Evolutionary conservation across 805 yeast species (phyloP).

Genomic region (Torulaspora gathmanii): DNA sequence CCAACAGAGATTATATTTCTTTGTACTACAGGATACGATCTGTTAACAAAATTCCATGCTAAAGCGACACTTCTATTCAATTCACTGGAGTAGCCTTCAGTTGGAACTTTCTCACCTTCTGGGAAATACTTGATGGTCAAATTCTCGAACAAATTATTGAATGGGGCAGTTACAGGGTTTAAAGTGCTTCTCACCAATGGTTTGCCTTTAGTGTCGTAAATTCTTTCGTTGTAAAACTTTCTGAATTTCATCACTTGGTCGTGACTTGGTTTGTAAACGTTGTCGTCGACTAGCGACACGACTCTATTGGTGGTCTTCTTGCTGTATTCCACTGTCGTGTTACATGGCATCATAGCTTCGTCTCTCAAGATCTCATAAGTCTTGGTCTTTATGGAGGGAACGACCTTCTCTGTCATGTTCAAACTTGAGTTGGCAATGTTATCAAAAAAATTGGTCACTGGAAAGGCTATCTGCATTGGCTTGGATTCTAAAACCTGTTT

Average conservation of each 20-base stretch:
- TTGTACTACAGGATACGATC: constrained; percentile 38
- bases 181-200: constrained; percentile 57
- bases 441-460: constrained; percentile 47
- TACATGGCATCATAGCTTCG: constrained; percentile 49
- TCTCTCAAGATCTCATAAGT: constrained; percentile 47
- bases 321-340: constrained; percentile 39
- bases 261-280: constrained; percentile 46
- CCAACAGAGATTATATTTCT: constrained; percentile 27
- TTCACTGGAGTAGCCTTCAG: constrained; percentile 51
- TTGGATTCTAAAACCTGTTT: constrained; percentile 31
- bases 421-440: constrained; percentile 53
- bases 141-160: constrained; percentile 51
- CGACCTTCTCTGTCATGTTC: constrained; percentile 48
- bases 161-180: constrained; percentile 59
- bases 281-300: constrained; percentile 32
- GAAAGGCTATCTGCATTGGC: constrained; percentile 38
- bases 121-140: constrained; percentile 46
- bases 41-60: constrained; percentile 37
- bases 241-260: constrained; percentile 46
- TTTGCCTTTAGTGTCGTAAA: constrained; percentile 56
- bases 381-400: constrained; percentile 57
- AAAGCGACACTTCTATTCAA: constrained; percentile 48
- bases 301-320: constrained; percentile 36
- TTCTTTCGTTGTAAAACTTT: constrained; percentile 45
- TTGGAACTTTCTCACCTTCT: constrained; percentile 39